A percentile compares a stretch with the other conserved stretches of the same genome.
Conservation (phyloP, 352 stramenopile genomes). For the Peronospora tabacina region DNA sequence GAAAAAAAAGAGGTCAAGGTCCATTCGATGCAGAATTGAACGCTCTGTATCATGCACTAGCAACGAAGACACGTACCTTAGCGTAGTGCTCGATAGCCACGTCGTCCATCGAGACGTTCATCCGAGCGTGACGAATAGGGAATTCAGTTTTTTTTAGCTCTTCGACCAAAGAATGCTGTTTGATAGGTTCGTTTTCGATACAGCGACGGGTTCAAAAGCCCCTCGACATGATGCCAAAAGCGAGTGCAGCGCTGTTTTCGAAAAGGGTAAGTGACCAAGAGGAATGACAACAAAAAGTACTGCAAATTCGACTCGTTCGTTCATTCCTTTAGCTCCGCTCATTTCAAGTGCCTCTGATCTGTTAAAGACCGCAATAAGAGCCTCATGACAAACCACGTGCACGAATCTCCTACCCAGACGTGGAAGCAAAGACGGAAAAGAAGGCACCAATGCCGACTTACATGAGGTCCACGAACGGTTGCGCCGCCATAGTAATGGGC, state of each 20-base stretch:
- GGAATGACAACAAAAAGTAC: conserved; percentile 2
- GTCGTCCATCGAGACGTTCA: conserved; percentile 40
- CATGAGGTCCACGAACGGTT: conserved; percentile 98
- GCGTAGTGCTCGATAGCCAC: conserved; percentile 65
- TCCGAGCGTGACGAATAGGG: neutral
- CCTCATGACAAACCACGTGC: conserved; percentile 6
- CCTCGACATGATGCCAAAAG: neutral
- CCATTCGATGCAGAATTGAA: conserved; percentile 2
- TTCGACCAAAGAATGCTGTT: neutral
- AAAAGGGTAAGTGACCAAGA: neutral
- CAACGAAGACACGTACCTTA: conserved; percentile 33
- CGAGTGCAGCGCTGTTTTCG: neutral
- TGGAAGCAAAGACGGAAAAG: conserved; percentile 15
- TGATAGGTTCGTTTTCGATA: neutral
- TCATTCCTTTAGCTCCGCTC: conserved; percentile 26
- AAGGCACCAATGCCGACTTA: conserved; percentile 61
- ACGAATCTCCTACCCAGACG: conserved; percentile 13
- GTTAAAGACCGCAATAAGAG: neutral
- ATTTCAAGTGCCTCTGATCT: conserved; percentile 22
- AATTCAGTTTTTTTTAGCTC: conserved; percentile 3
- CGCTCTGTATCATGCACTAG: neutral
- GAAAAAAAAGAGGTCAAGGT: conserved; percentile 6
- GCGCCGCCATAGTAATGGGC: conserved; percentile 95
- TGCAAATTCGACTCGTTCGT: conserved; percentile 39
- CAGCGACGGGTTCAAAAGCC: neutral